A percentile compares a stretch with the other conserved stretches of the same genome.
Evolutionary conservation across 495 filamentous ascomycete genomes (phyloP).

Genomic region (Ramalina intermedia): DNA sequence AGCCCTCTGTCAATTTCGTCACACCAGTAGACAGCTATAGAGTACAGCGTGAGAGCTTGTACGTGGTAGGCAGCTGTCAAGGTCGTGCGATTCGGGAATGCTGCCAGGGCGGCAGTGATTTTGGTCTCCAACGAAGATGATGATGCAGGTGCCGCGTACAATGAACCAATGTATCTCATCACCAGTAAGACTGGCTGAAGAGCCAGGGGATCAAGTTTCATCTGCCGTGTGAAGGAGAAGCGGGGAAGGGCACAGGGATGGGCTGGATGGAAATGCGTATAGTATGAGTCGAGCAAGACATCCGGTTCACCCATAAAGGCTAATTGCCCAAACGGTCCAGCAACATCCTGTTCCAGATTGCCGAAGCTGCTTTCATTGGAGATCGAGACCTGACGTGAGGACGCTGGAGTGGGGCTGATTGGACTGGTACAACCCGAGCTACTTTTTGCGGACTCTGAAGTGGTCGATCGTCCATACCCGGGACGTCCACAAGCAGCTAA

Average conservation of each 20-base stretch:
- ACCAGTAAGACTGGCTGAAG: neutral
- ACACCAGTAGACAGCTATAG: constrained; percentile 22
- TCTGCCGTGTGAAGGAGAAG: neutral
- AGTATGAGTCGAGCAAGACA: neutral
- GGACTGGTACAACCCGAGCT: too few species aligned
- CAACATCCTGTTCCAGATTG: too few species aligned
- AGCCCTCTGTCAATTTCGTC: constrained; percentile 16
- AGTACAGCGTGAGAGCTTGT: constrained; percentile 22
- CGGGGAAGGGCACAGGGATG: neutral
- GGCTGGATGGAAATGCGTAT: neutral
- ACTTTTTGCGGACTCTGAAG: too few species aligned
- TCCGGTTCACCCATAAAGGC: too few species aligned
- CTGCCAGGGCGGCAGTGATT: neutral
- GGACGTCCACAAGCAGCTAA: too few species aligned
- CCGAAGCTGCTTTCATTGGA: too few species aligned
- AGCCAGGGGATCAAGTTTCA: neutral
- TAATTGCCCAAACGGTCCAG: too few species aligned
- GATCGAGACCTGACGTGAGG: too few species aligned
- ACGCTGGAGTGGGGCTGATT: too few species aligned
- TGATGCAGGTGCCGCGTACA: neutral
- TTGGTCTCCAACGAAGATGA: neutral
- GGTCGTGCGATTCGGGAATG: neutral
- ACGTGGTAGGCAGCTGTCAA: constrained; percentile 15
- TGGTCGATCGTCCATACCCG: too few species aligned
- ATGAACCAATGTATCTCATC: neutral